phyloP scores from a whole-genome alignment of 148 eudicot species.

The Chenopodium album region DNA sequence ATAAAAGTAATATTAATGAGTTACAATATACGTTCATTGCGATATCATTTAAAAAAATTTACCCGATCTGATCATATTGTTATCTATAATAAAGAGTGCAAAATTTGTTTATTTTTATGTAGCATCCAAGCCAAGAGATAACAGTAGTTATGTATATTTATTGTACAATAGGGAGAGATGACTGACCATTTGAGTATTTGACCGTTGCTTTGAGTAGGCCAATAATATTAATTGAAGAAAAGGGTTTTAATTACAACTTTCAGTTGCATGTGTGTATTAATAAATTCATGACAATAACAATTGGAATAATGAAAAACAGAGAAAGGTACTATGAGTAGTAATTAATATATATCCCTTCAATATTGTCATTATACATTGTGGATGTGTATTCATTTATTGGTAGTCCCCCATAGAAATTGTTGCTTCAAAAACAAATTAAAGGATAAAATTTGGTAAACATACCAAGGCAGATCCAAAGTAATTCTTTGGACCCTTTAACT shows the following conservation, averaged over 20 bases:
- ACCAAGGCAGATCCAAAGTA: conserved; percentile 23
- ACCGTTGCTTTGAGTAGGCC: conserved; percentile 33
- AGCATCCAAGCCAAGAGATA: not conserved
- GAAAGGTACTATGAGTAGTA: not conserved
- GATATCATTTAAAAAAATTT: too few species aligned
- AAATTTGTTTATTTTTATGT: not conserved
- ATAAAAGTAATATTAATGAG: too few species aligned
- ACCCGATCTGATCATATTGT: not conserved
- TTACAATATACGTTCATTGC: not conserved
- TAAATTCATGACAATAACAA: too few species aligned
- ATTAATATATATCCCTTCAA: not conserved
- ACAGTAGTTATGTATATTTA: not conserved
- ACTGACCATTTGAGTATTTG: conserved; percentile 24
- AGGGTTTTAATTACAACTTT: conserved; percentile 1
- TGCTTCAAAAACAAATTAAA: not conserved
- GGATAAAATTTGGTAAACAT: conserved; percentile 15
- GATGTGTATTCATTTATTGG: conserved; percentile 5
- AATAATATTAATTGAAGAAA: not conserved
- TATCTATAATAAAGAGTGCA: not conserved
- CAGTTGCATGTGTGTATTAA: conserved; percentile 8
- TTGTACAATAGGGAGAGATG: not conserved
- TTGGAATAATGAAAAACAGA: not conserved
- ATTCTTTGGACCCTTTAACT: conserved; percentile 18
- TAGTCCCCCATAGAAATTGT: not conserved
- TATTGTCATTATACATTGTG: conserved; percentile 12